phyloP scores from a whole-genome alignment of 306 rosid genomes.

The Oxytropis ochrocephala region DNA sequence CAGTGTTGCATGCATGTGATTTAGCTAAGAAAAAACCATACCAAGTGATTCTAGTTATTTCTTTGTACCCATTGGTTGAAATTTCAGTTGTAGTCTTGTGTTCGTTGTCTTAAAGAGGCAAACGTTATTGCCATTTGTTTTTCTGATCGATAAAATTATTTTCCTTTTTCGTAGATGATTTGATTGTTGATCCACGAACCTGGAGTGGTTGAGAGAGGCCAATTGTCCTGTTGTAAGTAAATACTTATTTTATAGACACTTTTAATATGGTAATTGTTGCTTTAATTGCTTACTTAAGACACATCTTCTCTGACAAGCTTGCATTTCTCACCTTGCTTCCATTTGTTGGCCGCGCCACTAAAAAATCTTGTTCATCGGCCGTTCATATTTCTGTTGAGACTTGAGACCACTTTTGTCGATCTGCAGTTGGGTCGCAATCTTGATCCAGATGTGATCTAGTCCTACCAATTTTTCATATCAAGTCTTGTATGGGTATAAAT shows the following conservation, averaged over 20 bases:
- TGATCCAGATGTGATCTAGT: no score
- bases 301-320: background rate
- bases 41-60: conserved; percentile 10
- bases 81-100: conserved; percentile 8
- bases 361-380: no score
- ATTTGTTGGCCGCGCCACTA: no score
- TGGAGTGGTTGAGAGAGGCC: conserved; percentile 94
- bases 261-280: background rate
- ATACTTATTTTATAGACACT: background rate
- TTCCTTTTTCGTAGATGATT: conserved; percentile 56
- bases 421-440: no score
- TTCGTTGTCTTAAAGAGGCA: background rate
- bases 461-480: no score
- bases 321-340: background rate
- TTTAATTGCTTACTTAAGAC: background rate
- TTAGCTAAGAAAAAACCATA: background rate
- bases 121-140: background rate
- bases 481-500: no score
- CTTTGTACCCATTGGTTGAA: background rate
- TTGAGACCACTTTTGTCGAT: no score
- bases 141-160: conserved; percentile 15
- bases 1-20: background rate
- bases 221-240: conserved; percentile 87
- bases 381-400: no score
- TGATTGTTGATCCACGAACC: conserved; percentile 93